A percentile compares a stretch with the other conserved stretches of the same genome.
These are phyloP conservation scores for Termitomyces eurrhizus DNA, from an alignment of 768 basidiomycete species.

Conservation along the genomic window DNA sequence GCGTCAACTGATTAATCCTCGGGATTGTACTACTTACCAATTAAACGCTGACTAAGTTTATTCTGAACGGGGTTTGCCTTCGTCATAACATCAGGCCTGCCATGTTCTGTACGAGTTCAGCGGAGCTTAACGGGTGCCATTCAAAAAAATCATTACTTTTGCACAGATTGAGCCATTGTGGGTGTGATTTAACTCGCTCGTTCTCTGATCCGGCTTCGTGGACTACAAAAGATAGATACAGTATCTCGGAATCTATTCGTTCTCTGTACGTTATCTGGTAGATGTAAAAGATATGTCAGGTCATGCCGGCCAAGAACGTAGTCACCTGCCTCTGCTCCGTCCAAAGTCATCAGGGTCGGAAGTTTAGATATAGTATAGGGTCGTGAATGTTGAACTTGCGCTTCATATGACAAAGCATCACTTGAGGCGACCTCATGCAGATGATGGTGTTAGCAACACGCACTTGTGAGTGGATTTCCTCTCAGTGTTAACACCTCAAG, in stretches of 20 bases:
- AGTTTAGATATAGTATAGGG: constrained; percentile 66
- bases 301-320: constrained; percentile 1
- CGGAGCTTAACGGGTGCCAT: constrained; percentile 3
- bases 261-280: constrained; percentile 64
- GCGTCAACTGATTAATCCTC: background rate
- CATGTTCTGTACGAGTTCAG: constrained; percentile 45
- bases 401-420: constrained; percentile 28
- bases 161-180: constrained; percentile 63
- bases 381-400: constrained; percentile 39
- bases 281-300: constrained; percentile 6
- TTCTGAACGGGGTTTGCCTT: constrained; percentile 29
- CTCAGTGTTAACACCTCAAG: constrained; percentile 57
- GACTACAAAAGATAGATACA: constrained; percentile 69
- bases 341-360: constrained; percentile 56
- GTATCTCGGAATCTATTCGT: constrained; percentile 76
- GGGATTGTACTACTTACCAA: constrained; percentile 38
- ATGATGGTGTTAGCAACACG: constrained; percentile 25
- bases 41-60: constrained; percentile 57
- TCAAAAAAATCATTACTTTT: constrained; percentile 39
- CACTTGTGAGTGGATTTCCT: constrained; percentile 63
- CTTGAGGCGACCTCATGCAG: constrained; percentile 2
- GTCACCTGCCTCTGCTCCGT: constrained; percentile 52
- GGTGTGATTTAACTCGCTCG: constrained; percentile 46
- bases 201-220: constrained; percentile 41
- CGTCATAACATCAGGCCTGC: constrained; percentile 39